Evolutionary conservation across 2,329 filamentous ascomycete species (phyloP).

Genomic region (Colletotrichum sp.): DNA sequence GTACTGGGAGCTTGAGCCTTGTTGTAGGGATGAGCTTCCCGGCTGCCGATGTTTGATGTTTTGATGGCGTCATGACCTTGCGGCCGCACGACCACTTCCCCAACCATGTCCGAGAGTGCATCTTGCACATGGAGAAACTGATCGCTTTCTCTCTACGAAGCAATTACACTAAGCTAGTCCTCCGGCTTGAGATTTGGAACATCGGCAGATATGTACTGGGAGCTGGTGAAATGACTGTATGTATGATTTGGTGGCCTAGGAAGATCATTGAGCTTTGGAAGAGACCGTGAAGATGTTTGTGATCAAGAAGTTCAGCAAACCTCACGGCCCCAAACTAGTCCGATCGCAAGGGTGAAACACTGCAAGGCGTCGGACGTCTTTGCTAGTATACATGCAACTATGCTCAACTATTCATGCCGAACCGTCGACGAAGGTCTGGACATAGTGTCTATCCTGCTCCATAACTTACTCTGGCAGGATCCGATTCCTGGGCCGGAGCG

Average conservation of each 20-base stretch:
- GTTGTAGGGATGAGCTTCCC: slow-evolving; percentile 3
- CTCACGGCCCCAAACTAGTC: not conserved
- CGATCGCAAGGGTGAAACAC: not conserved
- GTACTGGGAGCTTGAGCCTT: not conserved
- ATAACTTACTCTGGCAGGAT: rapidly evolving
- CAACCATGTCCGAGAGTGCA: slow-evolving; percentile 11
- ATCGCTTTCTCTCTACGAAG: not conserved
- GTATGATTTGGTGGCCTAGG: not conserved
- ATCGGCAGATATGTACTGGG: rapidly evolving
- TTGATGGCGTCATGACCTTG: slow-evolving; percentile 9
- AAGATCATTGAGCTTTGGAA: rapidly evolving
- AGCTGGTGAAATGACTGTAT: rapidly evolving
- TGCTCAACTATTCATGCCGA: not conserved
- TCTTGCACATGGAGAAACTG: not conserved
- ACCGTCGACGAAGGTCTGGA: rapidly evolving
- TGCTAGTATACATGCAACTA: not conserved
- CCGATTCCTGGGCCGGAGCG: not conserved
- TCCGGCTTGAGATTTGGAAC: rapidly evolving
- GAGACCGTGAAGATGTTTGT: not conserved
- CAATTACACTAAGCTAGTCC: rapidly evolving
- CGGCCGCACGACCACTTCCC: slow-evolving; percentile 7
- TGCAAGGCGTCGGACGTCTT: not conserved
- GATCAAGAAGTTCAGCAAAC: not conserved
- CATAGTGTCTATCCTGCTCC: not conserved
- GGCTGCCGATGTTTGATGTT: not conserved